These are phyloP conservation scores for Talaromyces atroroseus DNA, from an alignment of 2,329 filamentous ascomycete genomes.

Conservation along the genomic window DNA sequence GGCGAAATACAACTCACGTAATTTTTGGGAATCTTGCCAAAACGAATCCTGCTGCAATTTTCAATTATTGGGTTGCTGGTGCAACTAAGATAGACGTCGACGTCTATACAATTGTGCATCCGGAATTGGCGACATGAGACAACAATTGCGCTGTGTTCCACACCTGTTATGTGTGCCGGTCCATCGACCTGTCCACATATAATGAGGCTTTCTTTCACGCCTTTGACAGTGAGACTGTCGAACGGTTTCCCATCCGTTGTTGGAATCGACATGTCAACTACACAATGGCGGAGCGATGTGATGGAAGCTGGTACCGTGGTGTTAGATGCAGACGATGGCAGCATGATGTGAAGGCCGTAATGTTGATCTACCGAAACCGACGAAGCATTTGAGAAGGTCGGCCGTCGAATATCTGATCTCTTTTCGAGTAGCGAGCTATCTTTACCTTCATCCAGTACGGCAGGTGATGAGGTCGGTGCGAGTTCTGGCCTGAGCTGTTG, in stretches of 20 bases:
- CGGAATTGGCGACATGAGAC: constrained; percentile 81
- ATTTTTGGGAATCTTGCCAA: constrained; percentile 65
- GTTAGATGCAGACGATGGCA: constrained; percentile 65
- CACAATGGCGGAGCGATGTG: constrained; percentile 62
- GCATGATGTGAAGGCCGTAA: constrained; percentile 64
- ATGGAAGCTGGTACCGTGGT: constrained; percentile 69
- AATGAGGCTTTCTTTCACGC: constrained; percentile 65
- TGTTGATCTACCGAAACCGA: constrained; percentile 63
- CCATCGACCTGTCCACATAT: constrained; percentile 74
- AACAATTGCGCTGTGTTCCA: constrained; percentile 68
- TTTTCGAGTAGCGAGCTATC: constrained; percentile 16
- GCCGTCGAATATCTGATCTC: constrained; percentile 37
- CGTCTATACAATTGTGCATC: constrained; percentile 79
- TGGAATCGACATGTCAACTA: constrained; percentile 74
- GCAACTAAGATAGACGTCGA: constrained; percentile 78
- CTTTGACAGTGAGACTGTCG: constrained; percentile 63
- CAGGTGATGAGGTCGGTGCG: constrained; percentile 31
- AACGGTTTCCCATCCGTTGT: constrained; percentile 57
- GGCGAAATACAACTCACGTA: constrained; percentile 55
- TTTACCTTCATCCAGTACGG: constrained; percentile 18
- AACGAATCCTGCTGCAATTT: constrained; percentile 71
- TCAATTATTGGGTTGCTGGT: constrained; percentile 88
- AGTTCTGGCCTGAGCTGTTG: constrained; percentile 32
- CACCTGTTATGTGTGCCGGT: constrained; percentile 72
- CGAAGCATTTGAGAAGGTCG: constrained; percentile 58